These are phyloP conservation scores for Schizophyllum amplum DNA, from an alignment of 1,284 basidiomycete species.

Conservation along the genomic window DNA sequence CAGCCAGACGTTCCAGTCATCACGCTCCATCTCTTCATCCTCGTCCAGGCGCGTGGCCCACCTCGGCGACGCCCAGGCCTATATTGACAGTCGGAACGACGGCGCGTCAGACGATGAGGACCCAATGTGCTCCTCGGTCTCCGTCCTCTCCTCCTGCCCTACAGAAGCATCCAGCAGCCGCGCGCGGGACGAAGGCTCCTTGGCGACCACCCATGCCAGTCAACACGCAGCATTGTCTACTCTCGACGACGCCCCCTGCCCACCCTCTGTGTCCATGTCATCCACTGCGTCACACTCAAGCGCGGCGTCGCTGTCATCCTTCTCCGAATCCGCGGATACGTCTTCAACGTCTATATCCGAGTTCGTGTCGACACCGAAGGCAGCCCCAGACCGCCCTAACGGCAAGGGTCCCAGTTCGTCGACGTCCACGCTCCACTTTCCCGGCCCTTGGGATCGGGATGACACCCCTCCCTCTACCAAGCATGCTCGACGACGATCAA, in stretches of 20 bases:
- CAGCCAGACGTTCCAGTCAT: slow-evolving; percentile 6
- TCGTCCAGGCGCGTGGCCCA: slow-evolving; percentile 10
- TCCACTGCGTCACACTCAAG: slow-evolving; percentile 3
- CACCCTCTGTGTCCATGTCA: slow-evolving; percentile 1
- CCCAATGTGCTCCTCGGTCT: neutral
- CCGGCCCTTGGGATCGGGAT: neutral
- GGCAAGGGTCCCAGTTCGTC: neutral
- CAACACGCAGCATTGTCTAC: neutral
- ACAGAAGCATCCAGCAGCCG: slow-evolving; percentile 1
- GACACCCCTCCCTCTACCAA: neutral
- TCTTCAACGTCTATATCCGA: neutral
- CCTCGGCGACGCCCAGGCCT: slow-evolving; percentile 1
- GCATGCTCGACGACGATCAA: neutral
- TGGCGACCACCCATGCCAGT: neutral
- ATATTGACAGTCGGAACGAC: neutral
- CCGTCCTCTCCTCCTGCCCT: neutral
- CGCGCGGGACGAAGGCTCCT: neutral
- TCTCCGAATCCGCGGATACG: neutral
- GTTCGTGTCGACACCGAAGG: neutral
- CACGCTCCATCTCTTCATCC: slow-evolving; percentile 11
- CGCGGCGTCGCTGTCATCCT: neutral
- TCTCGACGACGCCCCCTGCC: neutral
- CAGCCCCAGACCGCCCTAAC: neutral
- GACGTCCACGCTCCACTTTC: neutral
- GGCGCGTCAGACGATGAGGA: slow-evolving; percentile 3